Base-by-base conservation (phyloP, 75 land plant species). In the Picea sitchensis region DNA sequence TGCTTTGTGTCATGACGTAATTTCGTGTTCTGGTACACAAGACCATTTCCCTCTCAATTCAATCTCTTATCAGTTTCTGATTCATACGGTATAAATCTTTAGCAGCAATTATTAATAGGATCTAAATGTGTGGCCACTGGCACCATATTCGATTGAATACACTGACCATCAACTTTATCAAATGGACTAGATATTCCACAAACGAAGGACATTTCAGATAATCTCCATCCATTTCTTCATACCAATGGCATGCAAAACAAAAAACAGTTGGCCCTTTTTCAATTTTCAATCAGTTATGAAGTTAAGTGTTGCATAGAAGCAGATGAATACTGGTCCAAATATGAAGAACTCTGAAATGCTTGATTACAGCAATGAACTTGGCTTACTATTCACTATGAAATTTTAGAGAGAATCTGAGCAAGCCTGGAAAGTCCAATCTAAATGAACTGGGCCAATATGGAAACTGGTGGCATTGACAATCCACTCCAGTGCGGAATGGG, bases 221-320 rank as follows among this genome's bases (percentile, higher is more conserved):
- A 64, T 67, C 44, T 36, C 5, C 44, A 34, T 15, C 38, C 41
- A 67, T 67, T 65, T 67, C 71, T 67, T 67, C 71, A 67, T 38
- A 34, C n/a, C 34, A 17, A 14, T 65, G 17, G 36, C 18, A 31
- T 34, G 0, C 4, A 14, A 36, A 36, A 65, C 31, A 14, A 65
- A 31, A 11, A 32, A 13, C 5, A 3, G 69, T 65, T 65, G 5
- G 34, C 32, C 69, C 69, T 30, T 65, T 31, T 13, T 17, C 69
- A 30, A 14, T 31, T 65, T 12, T 34, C 32, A 15, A 11, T 32
- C 5, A 65, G 32, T 17, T 32, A 32, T 32, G 17, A 6, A 65
- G 12, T 30, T 65, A 65, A 65, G 1, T 65, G 26, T 65, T 65
- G 36, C 15, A 14, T 65, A 47, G 54, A 47, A 47, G 54, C 54